Percentiles rank a stretch among this genome's conserved stretches.
These are phyloP conservation scores for Arctium minus DNA, from an alignment of 129 eudicot genomes.

Conservation along the genomic window DNA sequence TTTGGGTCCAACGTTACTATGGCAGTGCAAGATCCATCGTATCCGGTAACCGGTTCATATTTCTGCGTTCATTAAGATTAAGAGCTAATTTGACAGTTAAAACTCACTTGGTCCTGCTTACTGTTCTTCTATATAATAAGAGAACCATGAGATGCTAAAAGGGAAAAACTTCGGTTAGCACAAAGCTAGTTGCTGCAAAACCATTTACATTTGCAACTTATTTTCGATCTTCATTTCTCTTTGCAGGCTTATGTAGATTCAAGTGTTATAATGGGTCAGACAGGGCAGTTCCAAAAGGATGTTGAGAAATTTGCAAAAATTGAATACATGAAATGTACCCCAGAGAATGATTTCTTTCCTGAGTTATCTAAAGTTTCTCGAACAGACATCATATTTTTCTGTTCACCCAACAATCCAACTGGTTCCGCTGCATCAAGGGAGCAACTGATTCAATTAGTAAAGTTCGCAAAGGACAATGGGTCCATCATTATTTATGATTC, in stretches of 20 bases:
- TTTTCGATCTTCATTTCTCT: background rate
- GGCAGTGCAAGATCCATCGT: conserved; percentile 96
- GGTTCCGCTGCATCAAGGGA: conserved; percentile 92
- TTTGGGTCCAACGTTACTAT: conserved; percentile 87
- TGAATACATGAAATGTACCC: conserved; percentile 87
- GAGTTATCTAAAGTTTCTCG: conserved; percentile 69
- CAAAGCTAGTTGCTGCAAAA: background rate
- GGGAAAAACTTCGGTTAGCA: background rate
- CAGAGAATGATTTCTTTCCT: conserved; percentile 95
- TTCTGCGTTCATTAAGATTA: background rate
- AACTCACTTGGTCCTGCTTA: background rate
- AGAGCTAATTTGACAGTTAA: background rate
- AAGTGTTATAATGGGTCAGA: conserved; percentile 93
- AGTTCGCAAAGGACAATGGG: conserved; percentile 87
- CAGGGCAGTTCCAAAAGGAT: conserved; percentile 67
- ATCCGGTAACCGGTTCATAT: conserved; percentile 55
- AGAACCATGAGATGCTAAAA: background rate
- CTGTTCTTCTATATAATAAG: background rate
- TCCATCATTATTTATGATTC: conserved; percentile 89
- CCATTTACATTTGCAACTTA: background rate
- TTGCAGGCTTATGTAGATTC: conserved; percentile 96
- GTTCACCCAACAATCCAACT: conserved; percentile 97
- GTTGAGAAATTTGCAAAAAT: conserved; percentile 67
- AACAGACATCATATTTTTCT: conserved; percentile 90
- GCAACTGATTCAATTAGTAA: conserved; percentile 73